A percentile compares a stretch with the other conserved stretches of the same genome.
phyloP scores from a whole-genome alignment of 306 rosid genomes.

The Castanea mollissima region DNA sequence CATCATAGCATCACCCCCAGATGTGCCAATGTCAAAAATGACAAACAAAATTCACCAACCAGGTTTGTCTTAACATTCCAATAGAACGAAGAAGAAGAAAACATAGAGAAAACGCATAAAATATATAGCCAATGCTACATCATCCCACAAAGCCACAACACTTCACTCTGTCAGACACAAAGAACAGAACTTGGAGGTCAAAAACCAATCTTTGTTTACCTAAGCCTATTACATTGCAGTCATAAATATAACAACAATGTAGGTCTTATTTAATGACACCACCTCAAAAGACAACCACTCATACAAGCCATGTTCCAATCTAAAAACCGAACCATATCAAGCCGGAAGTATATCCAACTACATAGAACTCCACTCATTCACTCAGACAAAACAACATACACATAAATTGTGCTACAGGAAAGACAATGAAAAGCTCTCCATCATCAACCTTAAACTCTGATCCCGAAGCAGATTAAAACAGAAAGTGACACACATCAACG shows the following conservation, averaged over 20 bases:
- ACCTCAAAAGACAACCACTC: neutral
- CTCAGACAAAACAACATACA: slow-evolving; percentile 77
- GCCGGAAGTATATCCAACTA: slow-evolving; percentile 13
- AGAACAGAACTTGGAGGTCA: slow-evolving; percentile 30
- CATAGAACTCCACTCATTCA: slow-evolving; percentile 29
- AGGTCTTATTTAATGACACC: slow-evolving; percentile 18
- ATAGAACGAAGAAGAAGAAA: slow-evolving; percentile 12
- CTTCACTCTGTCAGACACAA: slow-evolving; percentile 53
- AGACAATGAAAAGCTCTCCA: slow-evolving; percentile 14
- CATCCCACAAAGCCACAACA: slow-evolving; percentile 7
- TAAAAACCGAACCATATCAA: slow-evolving; percentile 26
- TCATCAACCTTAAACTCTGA: slow-evolving; percentile 15
- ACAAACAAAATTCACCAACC: slow-evolving; percentile 12
- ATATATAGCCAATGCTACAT: slow-evolving; percentile 16
- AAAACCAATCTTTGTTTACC: slow-evolving; percentile 13
- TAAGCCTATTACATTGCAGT: slow-evolving; percentile 7
- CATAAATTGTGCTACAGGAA: slow-evolving; percentile 32
- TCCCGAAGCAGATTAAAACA: slow-evolving; percentile 41
- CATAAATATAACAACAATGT: slow-evolving; percentile 15
- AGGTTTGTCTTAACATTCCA: neutral
- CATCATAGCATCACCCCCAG: slow-evolving; percentile 2
- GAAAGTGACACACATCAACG: slow-evolving; percentile 53
- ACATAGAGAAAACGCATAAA: neutral
- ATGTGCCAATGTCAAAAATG: slow-evolving; percentile 5
- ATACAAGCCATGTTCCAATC: slow-evolving; percentile 25